Base-by-base conservation (phyloP, 345 rosid genomes). In the Camelina laxa region DNA sequence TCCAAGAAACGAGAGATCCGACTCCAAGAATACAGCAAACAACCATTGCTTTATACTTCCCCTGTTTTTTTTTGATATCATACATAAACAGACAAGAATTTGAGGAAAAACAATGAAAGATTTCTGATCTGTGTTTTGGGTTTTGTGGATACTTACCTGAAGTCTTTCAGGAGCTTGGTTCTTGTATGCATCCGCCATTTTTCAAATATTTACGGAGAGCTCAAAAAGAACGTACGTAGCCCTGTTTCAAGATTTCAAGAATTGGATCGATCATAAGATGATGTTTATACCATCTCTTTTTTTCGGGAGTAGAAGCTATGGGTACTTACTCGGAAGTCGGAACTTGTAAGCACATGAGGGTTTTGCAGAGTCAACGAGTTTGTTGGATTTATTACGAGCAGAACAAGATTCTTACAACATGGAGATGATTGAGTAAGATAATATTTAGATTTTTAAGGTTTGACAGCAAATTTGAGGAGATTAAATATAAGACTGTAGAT, bases 21-120 rank as follows among this genome's bases (percentile, higher is more conserved):
- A 89, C 22, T 45, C 99, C 98, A 41, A 90, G 91, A 75, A 89
- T 39, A 86, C 92, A 89, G 45, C 97, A 92, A 33, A 91, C 82
- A 0, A 80, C 59, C 60, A 84, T 63, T 31, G 96, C 96, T 70
- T 81, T 74, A 60, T 10, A 70, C 69, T 84, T 92, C 53, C 97
- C 99, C 96, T 90, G 86, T 39, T 39, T 11, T 38, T 38, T 71
- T 57, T 20, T 53, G 1, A 9, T 27, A 10, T 38, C 9, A 59
- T 1, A 30, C 22, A 41, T 50, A 75, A 50, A 60, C 48, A 75
- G 49, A 60, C 47, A 75, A 66, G 10, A 67, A 59, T 19, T n/a
- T 60, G 38, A 35, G 47, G 14, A 44, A 42, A 31, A 60, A 22
- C 58, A 5, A 22, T 69, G 33, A 54, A 68, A 53, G 16, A 60